Evolutionary conservation across 75 land plant genomes (phyloP).

Genomic region (Larix kaempferi): DNA sequence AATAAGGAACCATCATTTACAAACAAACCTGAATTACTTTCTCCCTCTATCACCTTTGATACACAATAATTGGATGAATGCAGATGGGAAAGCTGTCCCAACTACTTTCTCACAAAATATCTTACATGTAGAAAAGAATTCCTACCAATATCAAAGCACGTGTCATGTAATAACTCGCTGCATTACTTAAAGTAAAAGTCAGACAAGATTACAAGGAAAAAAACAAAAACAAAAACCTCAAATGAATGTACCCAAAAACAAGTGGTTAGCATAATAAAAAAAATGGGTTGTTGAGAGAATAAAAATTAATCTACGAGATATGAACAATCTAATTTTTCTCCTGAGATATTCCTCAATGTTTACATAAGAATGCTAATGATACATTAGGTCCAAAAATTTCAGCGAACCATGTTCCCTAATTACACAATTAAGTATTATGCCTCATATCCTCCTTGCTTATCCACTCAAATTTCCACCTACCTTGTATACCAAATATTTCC

Average conservation of each 20-base stretch:
- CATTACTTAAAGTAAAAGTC: constrained; percentile 7
- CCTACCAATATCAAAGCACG: neutral
- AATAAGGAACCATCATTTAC: constrained; percentile 90
- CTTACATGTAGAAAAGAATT: neutral
- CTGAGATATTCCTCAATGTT: too few species aligned
- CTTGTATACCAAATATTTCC: too few species aligned
- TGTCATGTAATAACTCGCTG: constrained; percentile 12
- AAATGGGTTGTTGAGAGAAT: too few species aligned
- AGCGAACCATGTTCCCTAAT: too few species aligned
- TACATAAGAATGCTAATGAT: too few species aligned
- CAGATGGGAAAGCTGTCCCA: neutral
- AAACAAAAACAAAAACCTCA: neutral
- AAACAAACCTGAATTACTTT: constrained; percentile 41
- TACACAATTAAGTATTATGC: too few species aligned
- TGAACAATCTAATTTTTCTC: too few species aligned
- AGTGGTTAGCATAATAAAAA: neutral
- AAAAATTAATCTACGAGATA: too few species aligned
- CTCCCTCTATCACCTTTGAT: constrained; percentile 39
- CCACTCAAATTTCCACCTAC: too few species aligned
- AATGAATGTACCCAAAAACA: neutral
- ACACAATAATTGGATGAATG: neutral
- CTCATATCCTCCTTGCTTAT: too few species aligned
- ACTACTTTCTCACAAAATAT: neutral
- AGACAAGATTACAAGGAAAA: neutral
- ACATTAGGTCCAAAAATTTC: too few species aligned